Evolutionary conservation across 345 rosid genomes (phyloP).

Genomic region (Pugionium cornutum): DNA sequence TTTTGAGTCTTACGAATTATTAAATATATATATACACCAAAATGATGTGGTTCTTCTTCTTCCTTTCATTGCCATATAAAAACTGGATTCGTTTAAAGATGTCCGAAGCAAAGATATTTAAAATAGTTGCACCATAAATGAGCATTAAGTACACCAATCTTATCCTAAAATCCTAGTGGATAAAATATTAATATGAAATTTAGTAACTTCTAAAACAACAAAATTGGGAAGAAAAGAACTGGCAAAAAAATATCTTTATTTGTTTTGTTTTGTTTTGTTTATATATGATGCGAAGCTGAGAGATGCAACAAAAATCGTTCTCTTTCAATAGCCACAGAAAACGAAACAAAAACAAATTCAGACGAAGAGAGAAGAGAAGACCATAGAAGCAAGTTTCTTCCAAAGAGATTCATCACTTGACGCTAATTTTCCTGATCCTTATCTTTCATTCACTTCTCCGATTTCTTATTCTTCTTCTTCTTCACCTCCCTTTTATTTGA

Average conservation of each 20-base stretch:
- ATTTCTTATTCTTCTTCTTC: constrained; percentile 7
- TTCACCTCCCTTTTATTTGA: neutral
- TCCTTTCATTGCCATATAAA: too few relatives aligned
- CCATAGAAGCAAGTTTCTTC: constrained; percentile 15
- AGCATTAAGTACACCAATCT: neutral
- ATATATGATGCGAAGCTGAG: neutral
- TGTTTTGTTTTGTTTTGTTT: neutral
- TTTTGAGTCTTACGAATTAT: too few relatives aligned
- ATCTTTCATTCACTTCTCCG: constrained; percentile 26
- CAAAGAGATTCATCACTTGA: constrained; percentile 28
- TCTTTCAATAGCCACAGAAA: constrained; percentile 37
- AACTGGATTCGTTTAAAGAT: too few relatives aligned
- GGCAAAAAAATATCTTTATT: neutral
- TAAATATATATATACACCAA: too few relatives aligned
- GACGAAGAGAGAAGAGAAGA: constrained; percentile 12
- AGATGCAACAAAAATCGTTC: constrained; percentile 4
- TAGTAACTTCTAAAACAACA: neutral
- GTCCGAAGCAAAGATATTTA: too few relatives aligned
- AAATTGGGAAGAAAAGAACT: neutral
- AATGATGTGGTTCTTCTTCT: too few relatives aligned
- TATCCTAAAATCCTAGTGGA: neutral
- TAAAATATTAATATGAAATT: neutral
- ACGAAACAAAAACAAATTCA: constrained; percentile 11
- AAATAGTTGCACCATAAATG: too few relatives aligned
- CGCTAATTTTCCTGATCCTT: constrained; percentile 28